These are phyloP conservation scores for Zasmidium angulare DNA, from an alignment of 2,329 filamentous ascomycete genomes.

Conservation along the genomic window DNA sequence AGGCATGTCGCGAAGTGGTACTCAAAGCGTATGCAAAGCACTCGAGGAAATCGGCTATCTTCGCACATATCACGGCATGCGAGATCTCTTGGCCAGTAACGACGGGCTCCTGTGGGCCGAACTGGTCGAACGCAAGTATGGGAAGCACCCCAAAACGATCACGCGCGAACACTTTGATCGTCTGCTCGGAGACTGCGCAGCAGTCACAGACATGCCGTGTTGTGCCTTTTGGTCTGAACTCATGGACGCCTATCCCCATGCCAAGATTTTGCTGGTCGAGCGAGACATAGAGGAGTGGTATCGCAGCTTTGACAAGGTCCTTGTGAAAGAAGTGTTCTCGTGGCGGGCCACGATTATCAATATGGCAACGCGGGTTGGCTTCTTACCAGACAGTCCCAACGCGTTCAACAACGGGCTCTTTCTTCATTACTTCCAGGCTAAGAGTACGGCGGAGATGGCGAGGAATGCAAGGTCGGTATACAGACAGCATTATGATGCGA, in stretches of 20 bases:
- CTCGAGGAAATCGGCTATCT: not conserved
- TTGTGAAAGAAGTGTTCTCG: not conserved
- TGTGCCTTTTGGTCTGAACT: slow-evolving; percentile 19
- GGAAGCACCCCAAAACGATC: not conserved
- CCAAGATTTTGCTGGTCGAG: slow-evolving; percentile 47
- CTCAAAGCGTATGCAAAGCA: not conserved
- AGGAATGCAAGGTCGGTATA: not conserved
- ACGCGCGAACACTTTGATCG: slow-evolving; percentile 50
- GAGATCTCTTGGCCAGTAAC: not conserved
- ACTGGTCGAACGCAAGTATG: not conserved
- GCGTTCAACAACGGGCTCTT: not conserved
- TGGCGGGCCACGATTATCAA: not conserved
- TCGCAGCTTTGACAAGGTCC: not conserved
- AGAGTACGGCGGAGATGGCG: not conserved
- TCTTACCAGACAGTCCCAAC: not conserved
- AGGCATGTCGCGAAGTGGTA: not conserved
- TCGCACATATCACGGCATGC: not conserved
- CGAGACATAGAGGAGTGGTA: slow-evolving; percentile 49
- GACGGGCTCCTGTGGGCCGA: not conserved
- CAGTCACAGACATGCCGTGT: slow-evolving; percentile 15
- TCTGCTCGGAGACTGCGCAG: slow-evolving; percentile 59
- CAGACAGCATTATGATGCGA: not conserved
- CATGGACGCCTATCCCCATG: slow-evolving; percentile 12
- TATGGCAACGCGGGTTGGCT: not conserved
- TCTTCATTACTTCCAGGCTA: not conserved